phyloP scores from a whole-genome alignment of 2,329 filamentous ascomycete species.

The Fusarium longipes region DNA sequence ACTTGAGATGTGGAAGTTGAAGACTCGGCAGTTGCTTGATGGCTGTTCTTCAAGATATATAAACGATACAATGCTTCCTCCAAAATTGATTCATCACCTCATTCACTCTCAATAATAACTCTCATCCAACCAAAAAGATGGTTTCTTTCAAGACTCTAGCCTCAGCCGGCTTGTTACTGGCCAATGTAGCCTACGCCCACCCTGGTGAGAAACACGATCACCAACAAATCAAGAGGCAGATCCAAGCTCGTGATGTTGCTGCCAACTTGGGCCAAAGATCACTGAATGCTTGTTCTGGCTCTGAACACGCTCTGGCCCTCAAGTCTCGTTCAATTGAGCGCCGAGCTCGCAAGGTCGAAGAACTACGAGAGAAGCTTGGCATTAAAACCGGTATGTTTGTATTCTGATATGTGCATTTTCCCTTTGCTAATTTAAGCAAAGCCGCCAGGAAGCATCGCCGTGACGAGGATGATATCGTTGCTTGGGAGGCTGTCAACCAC shows the following conservation, averaged over 20 bases:
- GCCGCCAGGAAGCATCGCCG: constrained; percentile 9
- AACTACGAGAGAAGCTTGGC: constrained; percentile 8
- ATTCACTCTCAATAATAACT: neutral
- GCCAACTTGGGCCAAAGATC: constrained; percentile 11
- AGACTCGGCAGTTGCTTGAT: neutral
- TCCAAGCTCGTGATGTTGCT: neutral
- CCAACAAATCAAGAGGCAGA: constrained; percentile 17
- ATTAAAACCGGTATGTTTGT: neutral
- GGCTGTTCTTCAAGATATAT: neutral
- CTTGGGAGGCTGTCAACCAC: constrained; percentile 12
- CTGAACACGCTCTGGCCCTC: neutral
- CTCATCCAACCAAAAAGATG: neutral
- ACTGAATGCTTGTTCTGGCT: neutral
- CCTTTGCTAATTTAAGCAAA: neutral
- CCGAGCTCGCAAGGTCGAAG: constrained; percentile 4
- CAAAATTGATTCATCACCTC: neutral
- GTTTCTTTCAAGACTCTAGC: constrained; percentile 2
- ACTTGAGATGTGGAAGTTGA: neutral
- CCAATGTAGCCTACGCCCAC: neutral
- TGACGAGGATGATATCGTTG: constrained; percentile 2
- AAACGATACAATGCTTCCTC: neutral
- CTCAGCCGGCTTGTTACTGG: neutral
- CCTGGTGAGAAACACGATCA: constrained; percentile 17
- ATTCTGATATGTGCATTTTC: rapidly evolving
- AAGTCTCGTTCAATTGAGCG: constrained; percentile 10